These are phyloP conservation scores for Viola odorata DNA, from an alignment of 345 rosid genomes.

Conservation along the genomic window DNA sequence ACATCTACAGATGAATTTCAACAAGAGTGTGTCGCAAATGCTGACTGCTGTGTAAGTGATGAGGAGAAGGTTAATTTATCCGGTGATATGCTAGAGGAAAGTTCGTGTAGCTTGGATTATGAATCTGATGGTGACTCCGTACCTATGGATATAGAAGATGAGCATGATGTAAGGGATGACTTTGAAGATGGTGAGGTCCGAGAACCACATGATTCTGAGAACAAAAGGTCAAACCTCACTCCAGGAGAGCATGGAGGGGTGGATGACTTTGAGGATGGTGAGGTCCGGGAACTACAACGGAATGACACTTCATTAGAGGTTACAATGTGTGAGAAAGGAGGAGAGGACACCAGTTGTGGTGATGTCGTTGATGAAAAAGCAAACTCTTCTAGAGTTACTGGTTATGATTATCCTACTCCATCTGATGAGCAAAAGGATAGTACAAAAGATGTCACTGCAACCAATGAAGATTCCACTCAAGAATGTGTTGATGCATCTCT, in stretches of 20 bases:
- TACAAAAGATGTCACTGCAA: slow-evolving; percentile 23
- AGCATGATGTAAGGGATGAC: slow-evolving; percentile 28
- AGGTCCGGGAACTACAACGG: too few species aligned
- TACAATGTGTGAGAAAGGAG: slow-evolving; percentile 15
- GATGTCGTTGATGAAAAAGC: slow-evolving; percentile 25
- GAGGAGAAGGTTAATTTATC: slow-evolving; percentile 56
- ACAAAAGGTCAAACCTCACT: too few species aligned
- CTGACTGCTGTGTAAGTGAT: slow-evolving; percentile 38
- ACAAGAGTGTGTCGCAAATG: slow-evolving; percentile 30
- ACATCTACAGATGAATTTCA: slow-evolving; percentile 19
- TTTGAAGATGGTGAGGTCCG: slow-evolving; percentile 63
- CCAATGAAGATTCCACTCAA: slow-evolving; percentile 14
- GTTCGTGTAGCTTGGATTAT: slow-evolving; percentile 36
- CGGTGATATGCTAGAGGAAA: slow-evolving; percentile 42
- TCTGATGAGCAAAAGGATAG: slow-evolving; percentile 27
- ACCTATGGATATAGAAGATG: slow-evolving; percentile 34
- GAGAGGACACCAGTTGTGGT: slow-evolving; percentile 9
- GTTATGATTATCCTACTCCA: slow-evolving; percentile 20
- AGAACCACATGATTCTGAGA: slow-evolving; percentile 22
- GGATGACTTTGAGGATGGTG: too few species aligned
- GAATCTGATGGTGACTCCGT: slow-evolving; percentile 47
- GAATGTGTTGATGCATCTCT: slow-evolving; percentile 11
- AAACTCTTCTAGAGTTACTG: slow-evolving; percentile 16
- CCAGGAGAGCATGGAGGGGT: too few species aligned
- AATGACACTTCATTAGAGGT: too few species aligned